phyloP scores from a whole-genome alignment of 2,329 filamentous ascomycete genomes.

The Sclerotinia glacialis region DNA sequence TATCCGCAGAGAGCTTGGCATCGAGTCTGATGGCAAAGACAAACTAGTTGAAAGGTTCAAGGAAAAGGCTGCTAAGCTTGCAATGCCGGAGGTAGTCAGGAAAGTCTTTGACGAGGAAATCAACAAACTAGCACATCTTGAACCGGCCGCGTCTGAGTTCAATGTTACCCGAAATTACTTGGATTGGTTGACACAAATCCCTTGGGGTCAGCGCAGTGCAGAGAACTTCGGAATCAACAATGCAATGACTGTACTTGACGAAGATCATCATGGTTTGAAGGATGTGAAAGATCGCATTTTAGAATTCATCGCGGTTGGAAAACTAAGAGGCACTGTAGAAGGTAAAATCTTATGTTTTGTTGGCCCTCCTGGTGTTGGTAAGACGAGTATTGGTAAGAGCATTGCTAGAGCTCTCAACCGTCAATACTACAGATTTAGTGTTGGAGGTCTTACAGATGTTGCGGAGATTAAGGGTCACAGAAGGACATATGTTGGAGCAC shows the following conservation, averaged over 20 bases:
- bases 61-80: slow-evolving; percentile 87
- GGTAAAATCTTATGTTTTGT: slow-evolving; percentile 98
- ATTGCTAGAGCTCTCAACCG: slow-evolving; percentile 92
- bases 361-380: slow-evolving; percentile 93
- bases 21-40: slow-evolving; percentile 97
- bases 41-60: slow-evolving; percentile 97
- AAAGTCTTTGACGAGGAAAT: slow-evolving; percentile 99
- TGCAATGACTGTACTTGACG: slow-evolving; percentile 84
- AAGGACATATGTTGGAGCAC: slow-evolving; percentile 90
- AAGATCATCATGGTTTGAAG: slow-evolving; percentile 94
- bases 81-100: slow-evolving; percentile 94
- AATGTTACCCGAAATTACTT: slow-evolving; percentile 98
- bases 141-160: slow-evolving; percentile 94
- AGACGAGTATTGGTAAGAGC: slow-evolving; percentile 98
- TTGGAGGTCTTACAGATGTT: slow-evolving; percentile 93
- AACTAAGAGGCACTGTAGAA: slow-evolving; percentile 93
- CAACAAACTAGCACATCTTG: slow-evolving; percentile 92
- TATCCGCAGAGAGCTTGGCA: slow-evolving; percentile 89
- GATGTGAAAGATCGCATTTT: slow-evolving; percentile 98
- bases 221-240: slow-evolving; percentile 97
- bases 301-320: slow-evolving; percentile 97
- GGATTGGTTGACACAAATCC: slow-evolving; percentile 97
- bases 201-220: slow-evolving; percentile 91
- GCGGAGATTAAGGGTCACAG: slow-evolving; percentile 98
- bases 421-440: slow-evolving; percentile 97